Evolutionary conservation across 768 basidiomycete genomes (phyloP), one percentile per base, ranked within the genome.

Genomic region (Leccinum subtestaceum): DNA sequence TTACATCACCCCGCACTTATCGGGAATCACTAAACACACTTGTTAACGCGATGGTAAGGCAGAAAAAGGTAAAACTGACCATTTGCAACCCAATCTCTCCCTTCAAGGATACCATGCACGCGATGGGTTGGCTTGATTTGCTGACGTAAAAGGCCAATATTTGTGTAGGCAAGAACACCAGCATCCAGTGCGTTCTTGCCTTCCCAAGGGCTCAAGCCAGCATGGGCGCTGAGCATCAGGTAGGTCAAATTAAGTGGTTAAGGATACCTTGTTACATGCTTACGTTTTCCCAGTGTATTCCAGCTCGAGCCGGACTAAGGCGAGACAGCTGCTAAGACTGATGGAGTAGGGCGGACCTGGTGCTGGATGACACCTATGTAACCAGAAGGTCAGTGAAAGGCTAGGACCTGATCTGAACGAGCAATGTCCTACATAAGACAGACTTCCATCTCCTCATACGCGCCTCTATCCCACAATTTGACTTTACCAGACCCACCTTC

Each of bases 151-250:
- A 85, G 83, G 0, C 89, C 85, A 19, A 95, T 83, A 60, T 84
- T 89, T 53, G 82, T 88, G 68, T 94, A 94, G 11, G 89, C 88
- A 4, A 91, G 77, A 2, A 93, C 88, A 12, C 90, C 91, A 1
- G 93, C 93, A 67, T 95, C 92, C 7, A 93, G 76, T 1, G 91
- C 89, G 63, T 94, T 93, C 61, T 78, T 80, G 1, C 90, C 91
- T 66, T 93, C 88, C 91, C 91, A 93, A n/a, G 91, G 92, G 17
- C 87, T 88, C 25, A 88, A 77, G 1, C 85, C 85, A 0, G 89
- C 90, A 67, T 91, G 91, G 5, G 90, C 89, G 17, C 89, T 91
- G 57, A 27, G 38, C 13, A 15, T 32, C 34, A 13, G 34, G 34
- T 15, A 36, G 13, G 34, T 36, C 13, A 36, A 36, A 36, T 15